Base-by-base conservation (phyloP, 805 yeast species). In the Candida montana region DNA sequence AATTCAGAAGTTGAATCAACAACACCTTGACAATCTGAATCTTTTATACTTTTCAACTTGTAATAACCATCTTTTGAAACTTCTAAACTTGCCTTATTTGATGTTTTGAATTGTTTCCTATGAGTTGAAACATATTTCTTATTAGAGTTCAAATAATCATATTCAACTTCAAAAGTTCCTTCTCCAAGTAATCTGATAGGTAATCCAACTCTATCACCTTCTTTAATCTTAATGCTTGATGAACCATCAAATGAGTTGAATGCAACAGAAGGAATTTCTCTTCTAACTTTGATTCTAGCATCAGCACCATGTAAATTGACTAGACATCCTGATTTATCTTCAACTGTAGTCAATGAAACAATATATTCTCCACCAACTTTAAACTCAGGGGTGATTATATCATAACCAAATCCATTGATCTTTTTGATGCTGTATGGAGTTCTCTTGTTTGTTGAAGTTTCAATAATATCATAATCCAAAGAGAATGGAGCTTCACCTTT, bases 401-500 rank as follows among this genome's bases (percentile, higher is more conserved):
- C 51, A 42, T 69, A 68, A 1, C 51, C 47, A 41, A 65, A 58
- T 0, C 57, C 59, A 3, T 50, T 51, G 34, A 79, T 71, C 33
- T 68, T 67, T 9, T 66, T 64, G 7, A 72, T 58, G 0, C 62
- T 59, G 36, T 63, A 71, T 6, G 75, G 61, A 12, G 67, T 57
- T 48, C 77, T 65, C 46, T 72, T 70, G 45, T 71, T 70, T 2
- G 80, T 72, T 7, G 64, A 61, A 3, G 71, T 74, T 40, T 81
- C 82, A 16, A 83, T 60, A 18, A 91, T 64, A 40, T 79, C 84
- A 61, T 89, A 90, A 18, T 68, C 69, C 40, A 93, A 68, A 2
- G 74, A 65, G 51, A 83, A 87, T 4, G 98, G 98, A 0, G 83
- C 75, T 49, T 80, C 79, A 12, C 99, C 99, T 37, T 75, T 78